Evolutionary conservation across 2,329 filamentous ascomycete genomes (phyloP), one percentile per base, ranked within the genome.

Genomic region (Talaromyces sp.): DNA sequence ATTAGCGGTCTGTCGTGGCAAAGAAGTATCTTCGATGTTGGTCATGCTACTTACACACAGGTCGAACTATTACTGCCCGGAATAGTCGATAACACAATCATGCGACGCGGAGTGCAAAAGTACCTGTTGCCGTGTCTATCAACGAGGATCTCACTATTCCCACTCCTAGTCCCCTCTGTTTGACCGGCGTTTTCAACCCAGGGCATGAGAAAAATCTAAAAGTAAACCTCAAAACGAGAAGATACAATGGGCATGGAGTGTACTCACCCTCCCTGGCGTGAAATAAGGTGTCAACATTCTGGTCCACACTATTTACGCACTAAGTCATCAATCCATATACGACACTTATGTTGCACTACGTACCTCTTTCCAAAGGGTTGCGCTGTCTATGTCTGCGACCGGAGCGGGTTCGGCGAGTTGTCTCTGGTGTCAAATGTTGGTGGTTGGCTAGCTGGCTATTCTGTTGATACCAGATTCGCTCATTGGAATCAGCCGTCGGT

Each of bases 1-100:
- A 27, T 61, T 25, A 61, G 59, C 22, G 13, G 5, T 19, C 10
- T 8, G 5, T 8, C 15, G 13, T 19, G 15, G 7, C 3, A 43
- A 2, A 8, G 22, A 10, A 31, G 51, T 10, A 34, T 1, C 5
- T 19, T 54, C 8, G 8, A 17, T 17, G 17, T 11, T 25, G 17
- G 49, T 10, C n/a, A 25, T 56, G 31, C 8, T 5, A 69, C 75
- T 69, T 73, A 77, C 75, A 78, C 67, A 54, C 75, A 79, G 70
- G 71, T 77, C 25, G 70, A 73, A 61, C 71, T 64, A 17, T 47
- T 58, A n/a, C 43, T 15, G 6, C 51, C 61, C 5, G 51, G 61
- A 2, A 13, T 27, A 22, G 60, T 62, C 25, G 25, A 31, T 11
- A 62, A 19, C 2, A 62, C 60, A 8, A 38, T 51, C 60, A 62